These are phyloP conservation scores for Diaporthe humulicola DNA, from an alignment of 2,329 filamentous ascomycete species.

Conservation along the genomic window DNA sequence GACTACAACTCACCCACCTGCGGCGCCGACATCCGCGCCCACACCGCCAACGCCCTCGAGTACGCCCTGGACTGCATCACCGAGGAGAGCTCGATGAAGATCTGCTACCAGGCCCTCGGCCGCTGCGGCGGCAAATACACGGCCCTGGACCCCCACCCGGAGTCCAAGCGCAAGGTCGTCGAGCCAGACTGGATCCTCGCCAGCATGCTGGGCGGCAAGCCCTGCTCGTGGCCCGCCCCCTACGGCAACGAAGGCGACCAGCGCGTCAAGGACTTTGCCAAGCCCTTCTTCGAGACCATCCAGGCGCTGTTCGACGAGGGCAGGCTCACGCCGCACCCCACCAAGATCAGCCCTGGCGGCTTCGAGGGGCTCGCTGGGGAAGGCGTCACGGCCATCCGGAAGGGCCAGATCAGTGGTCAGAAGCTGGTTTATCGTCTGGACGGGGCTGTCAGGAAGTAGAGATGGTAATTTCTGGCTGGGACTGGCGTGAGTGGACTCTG, in stretches of 20 bases:
- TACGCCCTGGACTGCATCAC: constrained; percentile 57
- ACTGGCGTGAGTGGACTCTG: neutral
- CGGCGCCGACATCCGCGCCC: constrained; percentile 50
- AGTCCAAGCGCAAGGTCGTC: constrained; percentile 26
- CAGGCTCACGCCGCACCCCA: constrained; percentile 11
- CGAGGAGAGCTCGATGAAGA: constrained; percentile 45
- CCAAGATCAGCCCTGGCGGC: constrained; percentile 23
- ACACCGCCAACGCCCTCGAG: constrained; percentile 53
- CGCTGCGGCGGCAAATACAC: constrained; percentile 48
- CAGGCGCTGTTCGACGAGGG: constrained; percentile 24
- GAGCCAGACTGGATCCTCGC: constrained; percentile 28
- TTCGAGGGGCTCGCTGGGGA: constrained; percentile 6
- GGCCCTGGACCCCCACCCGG: constrained; percentile 28
- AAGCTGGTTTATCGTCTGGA: constrained; percentile 23
- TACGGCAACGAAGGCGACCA: constrained; percentile 19
- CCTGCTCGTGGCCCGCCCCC: constrained; percentile 16
- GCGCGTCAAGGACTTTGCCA: constrained; percentile 16
- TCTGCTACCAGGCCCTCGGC: constrained; percentile 55
- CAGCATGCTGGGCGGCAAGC: constrained; percentile 21
- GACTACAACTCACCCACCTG: constrained; percentile 55
- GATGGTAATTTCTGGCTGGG: fast-evolving
- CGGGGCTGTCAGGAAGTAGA: neutral
- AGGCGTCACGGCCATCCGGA: constrained; percentile 11
- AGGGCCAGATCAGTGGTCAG: constrained; percentile 12
- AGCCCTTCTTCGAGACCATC: constrained; percentile 25